Evolutionary conservation across 2,329 filamentous ascomycete species (phyloP).

Genomic region (Diplodia intermedia): DNA sequence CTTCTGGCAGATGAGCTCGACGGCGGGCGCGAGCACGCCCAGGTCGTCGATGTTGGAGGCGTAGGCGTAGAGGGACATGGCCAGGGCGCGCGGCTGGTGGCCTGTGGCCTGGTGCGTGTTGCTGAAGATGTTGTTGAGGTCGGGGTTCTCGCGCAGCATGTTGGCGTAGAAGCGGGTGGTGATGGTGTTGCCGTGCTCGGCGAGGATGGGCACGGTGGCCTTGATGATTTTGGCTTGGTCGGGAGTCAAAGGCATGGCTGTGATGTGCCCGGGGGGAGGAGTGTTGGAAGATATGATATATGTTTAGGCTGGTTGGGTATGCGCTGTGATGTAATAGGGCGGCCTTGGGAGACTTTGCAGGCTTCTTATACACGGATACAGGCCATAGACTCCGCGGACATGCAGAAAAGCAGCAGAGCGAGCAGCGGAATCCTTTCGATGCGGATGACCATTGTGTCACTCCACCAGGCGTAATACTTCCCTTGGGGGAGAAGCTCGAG

Average conservation of each 20-base stretch:
- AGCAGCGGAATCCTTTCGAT: background rate
- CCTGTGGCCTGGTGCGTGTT: constrained; percentile 71
- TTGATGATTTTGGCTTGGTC: constrained; percentile 71
- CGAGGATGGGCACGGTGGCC: constrained; percentile 72
- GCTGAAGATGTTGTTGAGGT: constrained; percentile 75
- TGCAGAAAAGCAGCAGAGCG: constrained; percentile 16
- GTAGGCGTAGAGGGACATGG: constrained; percentile 72
- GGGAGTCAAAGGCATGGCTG: constrained; percentile 56
- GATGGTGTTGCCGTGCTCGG: constrained; percentile 71
- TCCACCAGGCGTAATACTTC: constrained; percentile 17
- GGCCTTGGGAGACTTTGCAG: background rate
- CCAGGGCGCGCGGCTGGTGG: constrained; percentile 73
- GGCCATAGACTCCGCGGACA: constrained; percentile 17
- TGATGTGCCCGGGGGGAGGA: background rate
- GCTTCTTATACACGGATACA: constrained; percentile 7
- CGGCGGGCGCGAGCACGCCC: constrained; percentile 60
- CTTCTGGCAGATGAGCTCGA: constrained; percentile 77
- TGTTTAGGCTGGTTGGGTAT: background rate
- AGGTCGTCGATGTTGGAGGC: constrained; percentile 75
- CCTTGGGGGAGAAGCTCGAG: constrained; percentile 6
- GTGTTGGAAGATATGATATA: background rate
- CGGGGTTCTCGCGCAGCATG: constrained; percentile 69
- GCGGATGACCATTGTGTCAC: constrained; percentile 20
- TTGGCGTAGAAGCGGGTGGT: constrained; percentile 75
- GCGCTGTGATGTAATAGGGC: constrained; percentile 7